Evolutionary conservation across 805 yeast genomes (phyloP).

Genomic region (Aciculoconidium aculeatum): DNA sequence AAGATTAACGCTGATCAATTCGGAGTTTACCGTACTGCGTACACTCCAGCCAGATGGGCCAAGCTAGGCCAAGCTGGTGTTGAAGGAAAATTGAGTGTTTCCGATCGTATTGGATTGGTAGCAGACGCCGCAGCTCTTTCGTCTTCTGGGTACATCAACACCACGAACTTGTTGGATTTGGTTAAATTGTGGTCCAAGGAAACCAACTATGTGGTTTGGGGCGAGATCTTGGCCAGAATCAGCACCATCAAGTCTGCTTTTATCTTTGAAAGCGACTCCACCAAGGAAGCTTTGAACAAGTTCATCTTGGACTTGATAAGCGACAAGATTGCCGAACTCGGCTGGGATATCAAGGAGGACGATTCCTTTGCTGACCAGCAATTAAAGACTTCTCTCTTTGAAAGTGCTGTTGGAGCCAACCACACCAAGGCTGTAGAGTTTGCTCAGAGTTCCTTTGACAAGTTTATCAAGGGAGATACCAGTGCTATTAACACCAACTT

Average conservation of each 20-base stretch:
- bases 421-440: slow-evolving; percentile 43
- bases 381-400: slow-evolving; percentile 59
- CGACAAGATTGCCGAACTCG: slow-evolving; percentile 49
- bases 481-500: slow-evolving; percentile 70
- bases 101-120: slow-evolving; percentile 73
- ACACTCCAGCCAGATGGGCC: slow-evolving; percentile 62
- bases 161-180: slow-evolving; percentile 54
- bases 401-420: slow-evolving; percentile 51
- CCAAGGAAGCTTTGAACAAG: slow-evolving; percentile 42
- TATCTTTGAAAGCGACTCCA: slow-evolving; percentile 45
- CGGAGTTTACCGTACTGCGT: slow-evolving; percentile 72
- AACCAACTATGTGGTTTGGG: slow-evolving; percentile 63
- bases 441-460: slow-evolving; percentile 45
- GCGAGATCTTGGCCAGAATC: slow-evolving; percentile 47
- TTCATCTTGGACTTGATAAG: slow-evolving; percentile 53
- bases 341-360: slow-evolving; percentile 54
- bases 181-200: slow-evolving; percentile 57
- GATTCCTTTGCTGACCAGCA: slow-evolving; percentile 60
- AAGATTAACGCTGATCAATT: slow-evolving; percentile 70
- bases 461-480: slow-evolving; percentile 56
- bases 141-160: slow-evolving; percentile 61
- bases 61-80: slow-evolving; percentile 60
- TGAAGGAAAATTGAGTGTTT: slow-evolving; percentile 56
- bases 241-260: slow-evolving; percentile 47
- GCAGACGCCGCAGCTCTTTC: slow-evolving; percentile 76